Conservation (phyloP, 2,329 filamentous ascomycete species). For the Alternaria dauci region DNA sequence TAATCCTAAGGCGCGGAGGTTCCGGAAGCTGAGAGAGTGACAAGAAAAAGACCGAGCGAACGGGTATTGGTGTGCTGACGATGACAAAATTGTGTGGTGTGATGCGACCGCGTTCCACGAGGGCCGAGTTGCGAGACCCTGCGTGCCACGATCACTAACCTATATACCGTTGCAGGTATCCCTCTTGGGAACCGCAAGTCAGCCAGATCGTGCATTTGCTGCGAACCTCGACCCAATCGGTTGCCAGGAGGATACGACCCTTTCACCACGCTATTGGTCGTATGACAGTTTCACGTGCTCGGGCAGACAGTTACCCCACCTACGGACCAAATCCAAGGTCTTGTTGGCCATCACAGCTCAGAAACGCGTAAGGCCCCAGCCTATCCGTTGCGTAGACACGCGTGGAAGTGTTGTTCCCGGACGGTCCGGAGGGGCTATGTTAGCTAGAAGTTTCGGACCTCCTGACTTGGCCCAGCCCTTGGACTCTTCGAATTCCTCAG, state of each 20-base stretch:
- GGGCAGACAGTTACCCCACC: conserved; percentile 13
- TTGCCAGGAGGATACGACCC: background rate
- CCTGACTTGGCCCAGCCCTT: conserved; percentile 1
- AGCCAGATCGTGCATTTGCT: conserved; percentile 11
- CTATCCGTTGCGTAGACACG: background rate
- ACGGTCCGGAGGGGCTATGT: conserved; percentile 8
- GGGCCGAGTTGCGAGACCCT: background rate
- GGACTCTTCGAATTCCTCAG: conserved; percentile 1
- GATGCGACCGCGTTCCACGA: conserved; percentile 11
- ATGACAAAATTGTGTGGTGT: conserved; percentile 5
- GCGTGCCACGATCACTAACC: background rate
- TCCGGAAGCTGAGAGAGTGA: conserved; percentile 14
- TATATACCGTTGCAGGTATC: conserved; percentile 10
- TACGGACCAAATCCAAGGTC: conserved; percentile 3
- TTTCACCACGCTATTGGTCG: conserved; percentile 9
- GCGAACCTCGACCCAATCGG: conserved; percentile 13
- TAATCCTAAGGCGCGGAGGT: conserved; percentile 10
- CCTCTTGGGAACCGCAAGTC: conserved; percentile 8
- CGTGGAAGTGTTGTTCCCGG: background rate
- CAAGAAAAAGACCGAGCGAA: conserved; percentile 9
- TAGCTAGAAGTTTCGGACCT: background rate
- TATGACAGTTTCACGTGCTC: conserved; percentile 9
- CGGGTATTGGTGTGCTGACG: conserved; percentile 13
- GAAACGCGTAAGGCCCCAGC: conserved; percentile 17
- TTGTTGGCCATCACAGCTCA: conserved; percentile 9